Evolutionary conservation across 2,329 filamentous ascomycete species (phyloP), one percentile per base, ranked within the genome.

Genomic region (Phaeomoniella chlamydospora): DNA sequence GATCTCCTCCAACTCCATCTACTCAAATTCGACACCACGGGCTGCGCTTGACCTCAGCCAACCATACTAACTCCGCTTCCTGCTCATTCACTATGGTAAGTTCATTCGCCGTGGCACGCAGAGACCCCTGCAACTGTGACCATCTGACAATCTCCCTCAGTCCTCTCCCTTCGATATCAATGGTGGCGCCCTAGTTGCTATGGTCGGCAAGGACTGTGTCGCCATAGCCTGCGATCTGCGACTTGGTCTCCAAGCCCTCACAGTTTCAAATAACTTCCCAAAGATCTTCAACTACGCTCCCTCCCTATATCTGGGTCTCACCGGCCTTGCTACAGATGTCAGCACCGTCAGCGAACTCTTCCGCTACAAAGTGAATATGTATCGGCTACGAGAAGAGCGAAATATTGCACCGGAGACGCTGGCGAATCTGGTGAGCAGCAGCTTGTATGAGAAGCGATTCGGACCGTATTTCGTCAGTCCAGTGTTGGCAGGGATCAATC

Each of bases 311-410:
- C 81, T 98, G 22, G 90, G 90, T 38, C 77, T 98, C 42, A 96
- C 90, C 3, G 90, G 90, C 38, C 82, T 98, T 35, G 90, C 90
- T 42, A 98, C 90, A 50, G 90, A 98, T 59, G 86, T 98, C 45
- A 75, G 74, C 45, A 96, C 88, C 49, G 88, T 98, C 49, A 82
- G 80, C 51, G 88, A 98, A 65, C 80, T 96, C 48, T 93, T 98
- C 74, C 86, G 90, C 56, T 96, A 94, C 77, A 98, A 98, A 73
- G 85, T 93, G 61, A 98, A 98, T 74, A 92, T 98, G 83, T 98
- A 98, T 74, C 83, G 90, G 46, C 76, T 98, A 54, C 84, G 90
- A 54, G 90, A 98, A 71, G 90, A 98, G 72, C 86, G 90, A 56
- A 74, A 86, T 68, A 96, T 98, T 62, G 80, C 83, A 38, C 90